phyloP scores from a whole-genome alignment of 768 basidiomycete species.

The Trichaptum fuscoviolaceum region DNA sequence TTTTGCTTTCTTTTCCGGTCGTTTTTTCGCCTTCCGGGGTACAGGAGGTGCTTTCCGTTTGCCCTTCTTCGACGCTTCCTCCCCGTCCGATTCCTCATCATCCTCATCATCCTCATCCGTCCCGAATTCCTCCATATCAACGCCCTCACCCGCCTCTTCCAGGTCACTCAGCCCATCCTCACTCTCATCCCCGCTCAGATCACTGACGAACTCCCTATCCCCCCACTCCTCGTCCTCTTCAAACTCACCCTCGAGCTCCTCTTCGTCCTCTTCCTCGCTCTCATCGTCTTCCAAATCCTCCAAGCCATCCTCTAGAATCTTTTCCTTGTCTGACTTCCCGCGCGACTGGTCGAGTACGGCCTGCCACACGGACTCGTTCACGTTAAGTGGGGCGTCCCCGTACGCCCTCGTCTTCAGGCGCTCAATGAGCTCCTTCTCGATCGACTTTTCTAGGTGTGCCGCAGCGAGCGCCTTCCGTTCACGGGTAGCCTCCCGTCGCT shows the following conservation, averaged over 20 bases:
- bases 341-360: slow-evolving; percentile 80
- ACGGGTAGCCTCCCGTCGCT: slow-evolving; percentile 84
- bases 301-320: slow-evolving; percentile 35
- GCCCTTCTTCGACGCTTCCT: slow-evolving; percentile 37
- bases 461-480: slow-evolving; percentile 96
- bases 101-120: slow-evolving; percentile 52
- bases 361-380: slow-evolving; percentile 96
- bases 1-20: slow-evolving; percentile 55
- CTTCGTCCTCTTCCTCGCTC: slow-evolving; percentile 51
- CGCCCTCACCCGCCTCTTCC: slow-evolving; percentile 53
- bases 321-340: slow-evolving; percentile 37
- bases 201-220: slow-evolving; percentile 54
- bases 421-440: slow-evolving; percentile 94
- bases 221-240: slow-evolving; percentile 49
- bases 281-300: slow-evolving; percentile 45
- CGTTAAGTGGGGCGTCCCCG: slow-evolving; percentile 94
- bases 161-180: slow-evolving; percentile 45
- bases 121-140: slow-evolving; percentile 70
- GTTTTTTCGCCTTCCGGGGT: slow-evolving; percentile 42
- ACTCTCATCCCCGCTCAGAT: slow-evolving; percentile 47
- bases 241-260: slow-evolving; percentile 46
- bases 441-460: slow-evolving; percentile 90
- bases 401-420: slow-evolving; percentile 96
- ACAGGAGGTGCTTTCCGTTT: slow-evolving; percentile 60
- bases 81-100: slow-evolving; percentile 36